Base-by-base conservation (phyloP, 441 rosid genomes). In the Syzygium malaccense region DNA sequence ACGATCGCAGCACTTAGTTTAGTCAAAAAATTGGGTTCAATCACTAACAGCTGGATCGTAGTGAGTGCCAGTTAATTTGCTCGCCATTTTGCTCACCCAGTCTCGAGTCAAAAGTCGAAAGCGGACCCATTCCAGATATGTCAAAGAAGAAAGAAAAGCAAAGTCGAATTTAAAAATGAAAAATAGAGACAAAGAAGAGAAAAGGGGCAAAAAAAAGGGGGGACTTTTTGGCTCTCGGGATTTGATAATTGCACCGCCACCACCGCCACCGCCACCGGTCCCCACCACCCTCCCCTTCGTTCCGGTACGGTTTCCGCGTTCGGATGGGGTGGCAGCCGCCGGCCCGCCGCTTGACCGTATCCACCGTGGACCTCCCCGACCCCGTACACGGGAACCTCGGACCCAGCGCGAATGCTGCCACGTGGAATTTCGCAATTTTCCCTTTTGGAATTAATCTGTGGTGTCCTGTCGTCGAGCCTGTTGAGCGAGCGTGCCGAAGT, bases 311-410 rank as follows among this genome's bases (percentile, higher is more conserved):
- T 87, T 87, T 55, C 85, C 83, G 48, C 85, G 60, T 32, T 60
- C 88, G 30, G 55, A 60, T n/a, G n/a, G n/a, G 23, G 83, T 11
- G 62, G 85, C 30, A 32, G 79, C 86, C 79, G 89, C 91, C 80
- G 90, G 87, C 86, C 91, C 58, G 89, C 88, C 86, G 88, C 90
- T 92, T 92, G 91, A 58, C 92, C 92, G 56, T 92, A 89, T 78
- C 90, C 88, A 60, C 87, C 83, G 30, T 58, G 91, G 91, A 89
- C 18, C 86, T 64, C 68, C 60, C 18, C 86, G 83, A 41, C 23
- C 23, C 83, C 83, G 83, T 75, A 75, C 83, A 41, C 83, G 83
- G 49, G 12, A 3, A 14, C 51, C 83, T 41, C 51, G 9, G 51
- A 37, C 51, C 51, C n/a, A 13, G 17, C 14, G 51, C 7, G 15